Percentiles rank a stretch among this genome's conserved stretches.
Evolutionary conservation across 129 eudicot genomes (phyloP).

Genomic region (Tagetes erecta): DNA sequence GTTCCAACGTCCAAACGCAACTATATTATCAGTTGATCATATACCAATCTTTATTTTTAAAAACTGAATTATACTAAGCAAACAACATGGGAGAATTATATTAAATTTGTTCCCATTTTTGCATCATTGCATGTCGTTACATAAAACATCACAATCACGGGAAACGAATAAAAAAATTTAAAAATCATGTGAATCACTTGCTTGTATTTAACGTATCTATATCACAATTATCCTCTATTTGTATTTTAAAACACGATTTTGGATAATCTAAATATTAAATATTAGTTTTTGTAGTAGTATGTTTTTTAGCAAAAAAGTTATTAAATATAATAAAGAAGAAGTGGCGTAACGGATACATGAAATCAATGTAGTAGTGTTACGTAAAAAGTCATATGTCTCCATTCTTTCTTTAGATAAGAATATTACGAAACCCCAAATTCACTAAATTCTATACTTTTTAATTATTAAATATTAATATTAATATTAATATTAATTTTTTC

Average conservation of each 20-base stretch:
- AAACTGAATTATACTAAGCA: no score
- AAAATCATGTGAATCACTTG: not conserved
- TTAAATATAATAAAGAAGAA: not conserved
- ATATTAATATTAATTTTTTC: not conserved
- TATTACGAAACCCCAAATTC: not conserved
- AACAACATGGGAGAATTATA: no score
- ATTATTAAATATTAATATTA: not conserved
- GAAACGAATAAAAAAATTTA: not conserved
- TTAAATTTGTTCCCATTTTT: no score
- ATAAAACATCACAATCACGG: not conserved
- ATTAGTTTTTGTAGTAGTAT: not conserved
- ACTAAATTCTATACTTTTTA: not conserved
- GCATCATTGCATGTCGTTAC: no score
- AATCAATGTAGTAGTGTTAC: slow-evolving; percentile 20
- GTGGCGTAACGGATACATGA: slow-evolving; percentile 11
- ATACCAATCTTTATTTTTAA: no score
- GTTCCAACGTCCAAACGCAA: no score
- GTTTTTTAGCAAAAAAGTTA: not conserved
- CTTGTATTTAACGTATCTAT: not conserved
- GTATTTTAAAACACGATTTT: not conserved
- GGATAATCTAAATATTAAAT: not conserved
- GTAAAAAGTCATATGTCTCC: not conserved
- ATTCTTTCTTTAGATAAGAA: slow-evolving; percentile 19
- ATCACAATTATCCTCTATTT: not conserved
- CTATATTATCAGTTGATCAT: no score